Evolutionary conservation across 169 alveolate genomes (phyloP), one percentile per base, ranked within the genome.

Genomic region (Perkinsus chesapeaki): DNA sequence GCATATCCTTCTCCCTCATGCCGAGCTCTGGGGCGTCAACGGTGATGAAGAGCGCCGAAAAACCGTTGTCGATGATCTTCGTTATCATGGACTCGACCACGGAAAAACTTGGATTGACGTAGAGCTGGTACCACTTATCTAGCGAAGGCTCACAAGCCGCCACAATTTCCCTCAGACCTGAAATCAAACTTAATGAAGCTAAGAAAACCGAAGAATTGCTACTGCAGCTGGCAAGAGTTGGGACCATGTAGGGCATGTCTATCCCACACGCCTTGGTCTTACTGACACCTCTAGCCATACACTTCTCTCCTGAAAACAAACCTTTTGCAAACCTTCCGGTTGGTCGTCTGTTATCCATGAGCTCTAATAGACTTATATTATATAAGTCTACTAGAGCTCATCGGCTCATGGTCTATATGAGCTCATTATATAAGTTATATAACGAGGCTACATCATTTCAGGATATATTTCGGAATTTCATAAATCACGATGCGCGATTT

Each of bases 11-110:
- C 48, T 93, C 95, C 91, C 95, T 92, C 43, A 93, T 93, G 19
- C 96, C 96, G 39, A 95, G 94, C 20, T 82, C 43, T 10, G 96
- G 96, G 34, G 95, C 96, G 48, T 95, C 96, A 27, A 95, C 96
- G 1, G 96, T 95, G 9, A 95, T 39, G 39, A 94, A 92, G 39
- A 95, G 91, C 43, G 95, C 96, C 91, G 73, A 27, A 36, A 93
- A 95, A 19, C 95, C 95, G 39, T 60, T 47, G 48, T 93, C 90
- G 39, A 93, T 95, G 34, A 94, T 95, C 43, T 82, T 48, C 34
- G 93, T 91, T 39, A 93, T 94, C 73, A 93, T 91, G 16, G 39
- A 37, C 38, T 92, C 94, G 34, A 94, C 93, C 73, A 92, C 39
- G 60, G 31, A 23, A 72, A 93, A 60, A 82, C 94, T 91, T 39